Percentiles rank a stretch among this genome's conserved stretches.
Evolutionary conservation across 2,329 filamentous ascomycete species (phyloP).

Genomic region (Pseudocercospora musae): DNA sequence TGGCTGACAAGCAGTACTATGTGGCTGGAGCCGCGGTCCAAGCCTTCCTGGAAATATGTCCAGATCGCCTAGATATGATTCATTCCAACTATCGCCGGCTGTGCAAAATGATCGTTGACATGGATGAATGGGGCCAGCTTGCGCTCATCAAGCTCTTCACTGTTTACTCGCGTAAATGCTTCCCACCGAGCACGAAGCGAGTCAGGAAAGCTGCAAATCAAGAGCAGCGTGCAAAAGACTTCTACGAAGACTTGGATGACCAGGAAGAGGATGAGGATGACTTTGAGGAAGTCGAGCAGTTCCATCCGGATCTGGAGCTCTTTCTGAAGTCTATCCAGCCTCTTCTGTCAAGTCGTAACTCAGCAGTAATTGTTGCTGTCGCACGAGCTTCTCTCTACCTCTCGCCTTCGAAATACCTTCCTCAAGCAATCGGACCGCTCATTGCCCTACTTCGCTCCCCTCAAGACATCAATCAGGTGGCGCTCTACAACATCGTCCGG

Average conservation of each 20-base stretch:
- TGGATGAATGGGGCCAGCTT: slow-evolving; percentile 98
- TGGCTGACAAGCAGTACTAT: slow-evolving; percentile 92
- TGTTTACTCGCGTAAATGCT: slow-evolving; percentile 80
- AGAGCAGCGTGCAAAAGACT: slow-evolving; percentile 53
- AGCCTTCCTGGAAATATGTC: slow-evolving; percentile 85
- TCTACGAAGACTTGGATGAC: slow-evolving; percentile 68
- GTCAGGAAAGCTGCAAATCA: slow-evolving; percentile 50
- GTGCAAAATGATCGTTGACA: slow-evolving; percentile 89
- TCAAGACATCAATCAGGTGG: slow-evolving; percentile 83
- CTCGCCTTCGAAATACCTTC: slow-evolving; percentile 73
- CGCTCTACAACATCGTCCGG: slow-evolving; percentile 92
- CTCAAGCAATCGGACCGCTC: slow-evolving; percentile 74
- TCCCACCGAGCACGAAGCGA: slow-evolving; percentile 65
- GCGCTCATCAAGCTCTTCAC: slow-evolving; percentile 79
- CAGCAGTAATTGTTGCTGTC: slow-evolving; percentile 86
- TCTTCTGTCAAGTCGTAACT: slow-evolving; percentile 88
- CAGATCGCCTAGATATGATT: slow-evolving; percentile 80
- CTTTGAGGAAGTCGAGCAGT: slow-evolving; percentile 55
- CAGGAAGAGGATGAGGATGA: slow-evolving; percentile 47
- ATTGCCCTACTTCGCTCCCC: slow-evolving; percentile 80
- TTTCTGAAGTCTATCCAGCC: slow-evolving; percentile 76
- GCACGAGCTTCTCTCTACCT: slow-evolving; percentile 81
- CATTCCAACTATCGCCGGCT: slow-evolving; percentile 85
- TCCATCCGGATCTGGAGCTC: slow-evolving; percentile 80
- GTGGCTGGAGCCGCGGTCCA: slow-evolving; percentile 92